Evolutionary conservation across 169 alveolate genomes (phyloP).

Genomic region (Plasmodium chabaudi): DNA sequence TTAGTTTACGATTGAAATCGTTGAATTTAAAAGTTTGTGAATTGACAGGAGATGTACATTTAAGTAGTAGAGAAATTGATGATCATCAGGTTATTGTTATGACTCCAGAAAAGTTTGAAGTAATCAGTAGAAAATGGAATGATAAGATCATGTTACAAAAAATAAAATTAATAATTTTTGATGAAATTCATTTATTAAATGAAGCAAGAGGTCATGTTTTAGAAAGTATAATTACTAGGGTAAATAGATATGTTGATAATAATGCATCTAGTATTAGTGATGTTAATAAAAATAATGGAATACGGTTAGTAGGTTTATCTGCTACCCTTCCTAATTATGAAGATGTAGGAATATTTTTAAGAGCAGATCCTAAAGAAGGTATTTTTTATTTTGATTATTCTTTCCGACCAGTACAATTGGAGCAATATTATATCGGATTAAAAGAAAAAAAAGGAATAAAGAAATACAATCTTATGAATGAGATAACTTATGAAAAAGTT

Average conservation of each 20-base stretch:
- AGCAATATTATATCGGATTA: conserved; percentile 96
- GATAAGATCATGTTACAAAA: conserved; percentile 93
- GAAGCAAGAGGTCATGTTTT: conserved; percentile 99
- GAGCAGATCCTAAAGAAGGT: conserved; percentile 94
- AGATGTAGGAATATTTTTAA: conserved; percentile 98
- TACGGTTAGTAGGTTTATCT: conserved; percentile 96
- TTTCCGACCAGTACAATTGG: conserved; percentile 99
- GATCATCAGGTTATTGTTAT: conserved; percentile 98
- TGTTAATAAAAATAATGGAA: neutral
- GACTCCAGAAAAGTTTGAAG: conserved; percentile 99
- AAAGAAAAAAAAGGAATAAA: conserved; percentile 98
- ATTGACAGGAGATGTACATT: conserved; percentile 97
- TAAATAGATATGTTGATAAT: conserved; percentile 90
- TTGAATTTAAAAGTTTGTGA: conserved; percentile 95
- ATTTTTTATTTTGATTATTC: conserved; percentile 96
- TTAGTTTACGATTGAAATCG: conserved; percentile 83
- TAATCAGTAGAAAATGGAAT: conserved; percentile 98
- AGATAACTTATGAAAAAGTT: conserved; percentile 95
- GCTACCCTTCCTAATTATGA: conserved; percentile 99
- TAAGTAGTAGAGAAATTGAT: conserved; percentile 96
- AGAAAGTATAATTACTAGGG: conserved; percentile 99
- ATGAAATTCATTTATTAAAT: conserved; percentile 99
- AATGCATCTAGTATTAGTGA: conserved; percentile 87
- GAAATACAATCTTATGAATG: conserved; percentile 96
- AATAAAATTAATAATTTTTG: conserved; percentile 97